phyloP scores from a whole-genome alignment of 192 early-diverging fungal species.

The Nowakowskiella sp. region DNA sequence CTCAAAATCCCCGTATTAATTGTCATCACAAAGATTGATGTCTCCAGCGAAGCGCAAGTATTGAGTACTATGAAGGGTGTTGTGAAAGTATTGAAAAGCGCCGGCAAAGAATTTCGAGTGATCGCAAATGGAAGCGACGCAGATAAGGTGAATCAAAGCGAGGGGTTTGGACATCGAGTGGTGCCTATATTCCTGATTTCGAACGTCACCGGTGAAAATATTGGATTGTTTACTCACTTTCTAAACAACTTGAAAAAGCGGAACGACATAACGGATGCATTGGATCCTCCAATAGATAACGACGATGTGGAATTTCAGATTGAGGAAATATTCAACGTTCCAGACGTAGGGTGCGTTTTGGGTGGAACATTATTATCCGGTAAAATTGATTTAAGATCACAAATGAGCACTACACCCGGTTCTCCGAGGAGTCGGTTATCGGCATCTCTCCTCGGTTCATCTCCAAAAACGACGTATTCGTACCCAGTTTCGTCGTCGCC shows the following conservation, averaged over 20 bases:
- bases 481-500: slow-evolving; percentile 54
- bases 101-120: slow-evolving; percentile 37
- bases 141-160: not conserved
- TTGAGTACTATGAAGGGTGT: slow-evolving; percentile 35
- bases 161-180: slow-evolving; percentile 24
- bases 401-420: not conserved
- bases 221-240: slow-evolving; percentile 57
- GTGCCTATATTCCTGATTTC: slow-evolving; percentile 81
- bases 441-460: not conserved
- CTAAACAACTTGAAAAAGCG: slow-evolving; percentile 65
- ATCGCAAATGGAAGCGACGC: slow-evolving; percentile 32
- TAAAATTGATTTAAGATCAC: slow-evolving; percentile 15
- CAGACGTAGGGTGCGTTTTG: slow-evolving; percentile 40
- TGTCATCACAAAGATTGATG: slow-evolving; percentile 75
- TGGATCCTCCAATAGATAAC: slow-evolving; percentile 26
- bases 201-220: slow-evolving; percentile 70
- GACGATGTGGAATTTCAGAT: slow-evolving; percentile 55
- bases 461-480: slow-evolving; percentile 49
- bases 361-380: slow-evolving; percentile 36
- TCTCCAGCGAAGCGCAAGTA: slow-evolving; percentile 32
- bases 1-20: slow-evolving; percentile 74
- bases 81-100: slow-evolving; percentile 29
- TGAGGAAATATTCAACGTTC: slow-evolving; percentile 69
- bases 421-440: no score
- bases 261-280: no score